Evolutionary conservation across 306 rosid species (phyloP), one percentile per base, ranked within the genome.

Genomic region (Hippophae tibetana): DNA sequence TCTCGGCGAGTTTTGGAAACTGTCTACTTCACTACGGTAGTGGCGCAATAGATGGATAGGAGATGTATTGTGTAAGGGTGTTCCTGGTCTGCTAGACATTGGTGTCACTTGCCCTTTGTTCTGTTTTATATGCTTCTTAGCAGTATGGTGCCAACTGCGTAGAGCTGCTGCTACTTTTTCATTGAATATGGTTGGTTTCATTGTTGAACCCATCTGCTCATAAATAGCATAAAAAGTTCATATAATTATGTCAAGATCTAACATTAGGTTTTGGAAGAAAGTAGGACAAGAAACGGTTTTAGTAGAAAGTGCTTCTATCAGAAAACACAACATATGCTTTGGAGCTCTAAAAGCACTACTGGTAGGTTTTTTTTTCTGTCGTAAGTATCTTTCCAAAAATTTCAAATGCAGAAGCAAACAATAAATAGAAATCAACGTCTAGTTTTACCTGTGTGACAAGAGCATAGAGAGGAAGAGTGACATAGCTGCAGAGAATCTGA

Each of bases 381-480:
- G 57, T 31, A 49, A 49, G n/a, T 11, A 0, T 13, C 3, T 13
- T 12, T 49, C 8, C 53, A 49, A n/a, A 18, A 8, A 49, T n/a
- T 2, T 49, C 8, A 13, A n/a, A 49, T 5, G n/a, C 53, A 1
- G 7, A 12, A 26, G 5, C 38, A 45, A 42, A 26, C 3, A 31
- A 31, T 23, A 12, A 10, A 45, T 10, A 9, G 26, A 60, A 60
- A 10, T 18, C 12, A 10, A 11, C 9, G 50, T 11, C n/a, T 13
- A 23, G 43, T 38, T 6, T 64, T 65, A 89, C 97, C 92, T 86
- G 97, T 38, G 95, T 82, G 3, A 89, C 97, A 1, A 89, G 73
- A 31, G 97, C 97, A 63, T 89, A 82, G n/a, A 86, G 87, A 56
- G 97, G 97, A 27, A 86, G 82, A 47, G 93, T 89, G 4, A 89